Conservation (phyloP, 108 stramenopile genomes). For the Discostella pseudostelligera region DNA sequence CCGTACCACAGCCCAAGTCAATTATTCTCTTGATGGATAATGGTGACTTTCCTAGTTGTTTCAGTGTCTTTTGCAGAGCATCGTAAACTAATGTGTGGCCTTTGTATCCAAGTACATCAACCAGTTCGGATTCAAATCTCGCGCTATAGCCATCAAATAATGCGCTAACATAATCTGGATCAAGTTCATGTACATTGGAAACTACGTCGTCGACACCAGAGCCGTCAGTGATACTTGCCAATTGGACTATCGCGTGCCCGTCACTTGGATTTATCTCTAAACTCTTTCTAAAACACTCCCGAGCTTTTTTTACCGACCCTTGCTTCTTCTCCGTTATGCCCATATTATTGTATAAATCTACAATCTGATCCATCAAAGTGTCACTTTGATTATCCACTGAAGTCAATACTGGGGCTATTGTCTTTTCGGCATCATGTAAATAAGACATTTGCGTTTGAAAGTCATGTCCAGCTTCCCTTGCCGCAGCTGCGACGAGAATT, state of each 20-base stretch:
- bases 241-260: slow-evolving; percentile 34
- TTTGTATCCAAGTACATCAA: slow-evolving; percentile 22
- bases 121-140: slow-evolving; percentile 30
- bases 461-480: slow-evolving; percentile 22
- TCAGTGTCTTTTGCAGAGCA: slow-evolving; percentile 12
- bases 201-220: slow-evolving; percentile 6
- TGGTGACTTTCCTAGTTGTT: slow-evolving; percentile 9
- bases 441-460: slow-evolving; percentile 17
- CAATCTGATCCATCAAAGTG: background rate
- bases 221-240: slow-evolving; percentile 17
- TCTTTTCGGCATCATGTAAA: slow-evolving; percentile 18
- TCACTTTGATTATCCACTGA: slow-evolving; percentile 7
- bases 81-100: slow-evolving; percentile 23
- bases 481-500: slow-evolving; percentile 28
- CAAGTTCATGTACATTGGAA: slow-evolving; percentile 10
- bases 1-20: slow-evolving; percentile 35
- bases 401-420: slow-evolving; percentile 1
- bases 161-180: slow-evolving; percentile 19
- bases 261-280: slow-evolving; percentile 26
- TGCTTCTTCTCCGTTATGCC: slow-evolving; percentile 26
- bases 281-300: slow-evolving; percentile 15
- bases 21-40: slow-evolving; percentile 12
- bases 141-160: slow-evolving; percentile 32
- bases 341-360: slow-evolving; percentile 24
- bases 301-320: slow-evolving; percentile 14